Percentiles rank a stretch among this genome's conserved stretches.
These are phyloP conservation scores for Lojkania enalia DNA, from an alignment of 2,329 filamentous ascomycete genomes.

Conservation along the genomic window DNA sequence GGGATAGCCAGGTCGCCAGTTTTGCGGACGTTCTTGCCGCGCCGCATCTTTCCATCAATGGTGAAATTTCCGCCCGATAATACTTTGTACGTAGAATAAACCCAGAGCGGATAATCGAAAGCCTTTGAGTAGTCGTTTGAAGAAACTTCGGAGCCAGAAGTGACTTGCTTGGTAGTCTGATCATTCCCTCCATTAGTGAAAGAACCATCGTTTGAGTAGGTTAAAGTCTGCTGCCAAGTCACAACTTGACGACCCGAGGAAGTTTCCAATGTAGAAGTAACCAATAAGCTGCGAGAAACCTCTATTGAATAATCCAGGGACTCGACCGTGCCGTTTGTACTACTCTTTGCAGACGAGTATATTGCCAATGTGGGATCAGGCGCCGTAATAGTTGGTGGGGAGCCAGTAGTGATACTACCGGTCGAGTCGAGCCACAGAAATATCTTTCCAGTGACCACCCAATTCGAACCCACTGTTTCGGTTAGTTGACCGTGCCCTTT, in stretches of 20 bases:
- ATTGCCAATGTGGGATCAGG: slow-evolving; percentile 55
- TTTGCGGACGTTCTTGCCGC: slow-evolving; percentile 54
- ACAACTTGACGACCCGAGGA: slow-evolving; percentile 48
- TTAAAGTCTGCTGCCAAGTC: slow-evolving; percentile 63
- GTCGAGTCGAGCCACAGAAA: slow-evolving; percentile 71
- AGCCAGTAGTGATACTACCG: slow-evolving; percentile 58
- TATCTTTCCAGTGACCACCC: slow-evolving; percentile 78
- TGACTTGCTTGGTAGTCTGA: slow-evolving; percentile 58
- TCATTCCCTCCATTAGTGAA: slow-evolving; percentile 59
- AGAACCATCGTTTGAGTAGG: slow-evolving; percentile 59
- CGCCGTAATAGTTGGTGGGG: slow-evolving; percentile 36
- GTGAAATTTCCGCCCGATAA: slow-evolving; percentile 48
- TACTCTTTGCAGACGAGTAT: slow-evolving; percentile 53
- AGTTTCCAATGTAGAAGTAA: slow-evolving; percentile 58
- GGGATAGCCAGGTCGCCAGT: slow-evolving; percentile 58
- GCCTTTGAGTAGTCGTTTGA: slow-evolving; percentile 43
- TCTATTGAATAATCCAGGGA: slow-evolving; percentile 62
- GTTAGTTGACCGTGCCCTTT: slow-evolving; percentile 55
- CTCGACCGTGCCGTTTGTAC: slow-evolving; percentile 59
- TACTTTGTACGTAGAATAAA: slow-evolving; percentile 56
- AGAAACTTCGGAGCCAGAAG: slow-evolving; percentile 53
- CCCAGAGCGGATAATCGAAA: slow-evolving; percentile 65
- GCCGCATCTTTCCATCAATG: slow-evolving; percentile 53
- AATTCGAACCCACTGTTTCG: slow-evolving; percentile 64
- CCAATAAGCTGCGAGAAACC: slow-evolving; percentile 59